Percentiles rank a stretch among this genome's conserved stretches.
phyloP scores from a whole-genome alignment of 768 basidiomycete genomes.

The Tephrocybe rancida region DNA sequence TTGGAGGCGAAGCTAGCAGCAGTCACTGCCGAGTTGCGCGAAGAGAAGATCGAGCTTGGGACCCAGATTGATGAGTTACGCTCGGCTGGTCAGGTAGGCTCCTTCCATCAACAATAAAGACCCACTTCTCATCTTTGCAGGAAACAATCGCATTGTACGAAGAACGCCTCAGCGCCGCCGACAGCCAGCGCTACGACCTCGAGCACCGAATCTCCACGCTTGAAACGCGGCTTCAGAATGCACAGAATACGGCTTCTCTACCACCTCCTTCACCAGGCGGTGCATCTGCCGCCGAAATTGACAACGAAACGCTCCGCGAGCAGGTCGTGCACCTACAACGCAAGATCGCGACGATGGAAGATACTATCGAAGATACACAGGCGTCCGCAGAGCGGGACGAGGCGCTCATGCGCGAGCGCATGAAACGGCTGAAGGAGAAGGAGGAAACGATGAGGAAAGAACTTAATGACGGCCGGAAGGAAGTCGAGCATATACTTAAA shows the following conservation, averaged over 20 bases:
- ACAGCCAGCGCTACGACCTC: slow-evolving; percentile 75
- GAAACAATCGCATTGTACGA: slow-evolving; percentile 97
- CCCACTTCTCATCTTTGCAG: slow-evolving; percentile 35
- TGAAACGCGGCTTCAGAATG: slow-evolving; percentile 41
- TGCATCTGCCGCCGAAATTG: slow-evolving; percentile 83
- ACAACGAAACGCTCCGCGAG: slow-evolving; percentile 90
- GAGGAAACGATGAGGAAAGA: slow-evolving; percentile 76
- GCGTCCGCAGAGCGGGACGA: slow-evolving; percentile 78
- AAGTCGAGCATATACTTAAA: slow-evolving; percentile 63
- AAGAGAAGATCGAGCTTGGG: slow-evolving; percentile 69
- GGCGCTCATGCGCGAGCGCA: slow-evolving; percentile 55
- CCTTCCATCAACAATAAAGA: slow-evolving; percentile 15
- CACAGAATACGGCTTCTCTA: slow-evolving; percentile 27
- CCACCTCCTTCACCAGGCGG: slow-evolving; percentile 34
- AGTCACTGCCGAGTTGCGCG: slow-evolving; percentile 33
- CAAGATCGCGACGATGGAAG: slow-evolving; percentile 77
- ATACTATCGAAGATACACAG: slow-evolving; percentile 78
- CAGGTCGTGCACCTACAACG: slow-evolving; percentile 88
- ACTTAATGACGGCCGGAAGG: slow-evolving; percentile 61
- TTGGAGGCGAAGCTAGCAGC: slow-evolving; percentile 43
- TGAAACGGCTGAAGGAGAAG: slow-evolving; percentile 72
- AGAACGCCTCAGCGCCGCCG: slow-evolving; percentile 74
- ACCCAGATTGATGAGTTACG: slow-evolving; percentile 83
- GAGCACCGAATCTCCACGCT: slow-evolving; percentile 64
- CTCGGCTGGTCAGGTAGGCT: slow-evolving; percentile 78